Percentiles rank a stretch among this genome's conserved stretches.
Evolutionary conservation across 139 green algal species (phyloP).

Genomic region (Marvania coccoides): DNA sequence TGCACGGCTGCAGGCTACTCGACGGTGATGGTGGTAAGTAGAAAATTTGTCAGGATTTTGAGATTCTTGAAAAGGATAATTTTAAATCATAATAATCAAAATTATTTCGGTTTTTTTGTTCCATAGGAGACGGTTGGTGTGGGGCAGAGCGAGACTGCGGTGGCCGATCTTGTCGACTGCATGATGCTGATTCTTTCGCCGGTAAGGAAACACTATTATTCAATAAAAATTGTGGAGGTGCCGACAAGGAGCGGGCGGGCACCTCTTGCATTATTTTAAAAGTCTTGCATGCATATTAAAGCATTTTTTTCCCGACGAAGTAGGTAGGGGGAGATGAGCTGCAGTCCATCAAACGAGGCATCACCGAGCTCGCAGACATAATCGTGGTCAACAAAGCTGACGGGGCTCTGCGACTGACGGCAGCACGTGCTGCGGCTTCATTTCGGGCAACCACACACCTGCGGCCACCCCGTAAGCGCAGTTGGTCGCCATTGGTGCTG

Average conservation of each 20-base stretch:
- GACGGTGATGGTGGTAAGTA: conserved; percentile 22
- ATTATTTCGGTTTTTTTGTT: no score
- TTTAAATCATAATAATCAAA: no score
- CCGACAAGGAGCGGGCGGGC: no score
- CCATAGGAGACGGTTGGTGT: conserved; percentile 68
- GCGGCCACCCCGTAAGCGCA: neutral
- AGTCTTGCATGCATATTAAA: neutral
- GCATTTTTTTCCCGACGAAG: neutral
- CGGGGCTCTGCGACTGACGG: conserved; percentile 19
- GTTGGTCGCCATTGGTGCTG: conserved; percentile 15
- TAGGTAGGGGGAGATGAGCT: conserved; percentile 39
- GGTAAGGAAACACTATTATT: no score
- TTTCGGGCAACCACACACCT: conserved; percentile 24
- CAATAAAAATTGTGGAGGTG: no score
- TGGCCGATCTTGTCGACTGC: conserved; percentile 47
- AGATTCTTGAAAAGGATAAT: no score
- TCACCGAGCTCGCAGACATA: conserved; percentile 48
- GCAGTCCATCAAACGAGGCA: conserved; percentile 62
- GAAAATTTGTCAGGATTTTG: no score
- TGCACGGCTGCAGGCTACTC: conserved; percentile 44
- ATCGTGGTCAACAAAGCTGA: conserved; percentile 53
- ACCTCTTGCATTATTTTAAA: neutral
- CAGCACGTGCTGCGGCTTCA: conserved; percentile 11
- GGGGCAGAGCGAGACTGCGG: conserved; percentile 50
- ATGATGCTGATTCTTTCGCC: conserved; percentile 57